Evolutionary conservation across 306 rosid genomes (phyloP).

Genomic region (Gastrolobium bilobum): DNA sequence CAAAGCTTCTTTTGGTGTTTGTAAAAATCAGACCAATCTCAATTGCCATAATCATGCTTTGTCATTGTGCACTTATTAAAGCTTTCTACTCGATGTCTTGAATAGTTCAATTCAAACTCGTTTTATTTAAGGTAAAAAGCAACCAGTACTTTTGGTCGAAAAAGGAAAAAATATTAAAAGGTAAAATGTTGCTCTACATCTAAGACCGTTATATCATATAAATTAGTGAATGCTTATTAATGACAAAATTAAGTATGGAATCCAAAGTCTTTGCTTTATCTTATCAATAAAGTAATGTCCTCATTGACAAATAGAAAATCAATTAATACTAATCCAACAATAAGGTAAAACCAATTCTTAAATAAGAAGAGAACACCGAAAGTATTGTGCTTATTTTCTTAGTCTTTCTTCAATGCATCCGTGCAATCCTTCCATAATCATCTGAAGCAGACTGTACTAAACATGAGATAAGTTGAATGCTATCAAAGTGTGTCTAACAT

Average conservation of each 20-base stretch:
- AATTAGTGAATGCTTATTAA: neutral
- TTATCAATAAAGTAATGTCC: neutral
- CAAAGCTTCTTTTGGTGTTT: constrained; percentile 47
- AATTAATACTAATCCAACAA: neutral
- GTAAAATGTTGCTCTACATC: neutral
- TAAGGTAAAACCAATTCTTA: neutral
- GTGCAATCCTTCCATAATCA: neutral
- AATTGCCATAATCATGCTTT: constrained; percentile 25
- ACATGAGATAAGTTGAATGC: neutral
- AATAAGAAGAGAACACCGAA: neutral
- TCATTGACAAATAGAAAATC: neutral
- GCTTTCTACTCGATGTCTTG: constrained; percentile 27
- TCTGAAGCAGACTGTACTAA: neutral
- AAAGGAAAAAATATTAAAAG: neutral
- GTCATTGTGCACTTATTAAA: constrained; percentile 8
- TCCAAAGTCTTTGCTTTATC: neutral
- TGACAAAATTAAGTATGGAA: neutral
- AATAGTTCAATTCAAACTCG: neutral
- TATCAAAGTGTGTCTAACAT: constrained; percentile 15
- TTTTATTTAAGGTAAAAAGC: neutral
- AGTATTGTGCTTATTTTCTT: constrained; percentile 15
- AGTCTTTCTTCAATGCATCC: neutral
- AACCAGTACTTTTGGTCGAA: neutral
- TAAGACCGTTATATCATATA: neutral
- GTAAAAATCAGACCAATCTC: constrained; percentile 45